Evolutionary conservation across 108 stramenopile species (phyloP).

Genomic region (Nitzschia sp.): DNA sequence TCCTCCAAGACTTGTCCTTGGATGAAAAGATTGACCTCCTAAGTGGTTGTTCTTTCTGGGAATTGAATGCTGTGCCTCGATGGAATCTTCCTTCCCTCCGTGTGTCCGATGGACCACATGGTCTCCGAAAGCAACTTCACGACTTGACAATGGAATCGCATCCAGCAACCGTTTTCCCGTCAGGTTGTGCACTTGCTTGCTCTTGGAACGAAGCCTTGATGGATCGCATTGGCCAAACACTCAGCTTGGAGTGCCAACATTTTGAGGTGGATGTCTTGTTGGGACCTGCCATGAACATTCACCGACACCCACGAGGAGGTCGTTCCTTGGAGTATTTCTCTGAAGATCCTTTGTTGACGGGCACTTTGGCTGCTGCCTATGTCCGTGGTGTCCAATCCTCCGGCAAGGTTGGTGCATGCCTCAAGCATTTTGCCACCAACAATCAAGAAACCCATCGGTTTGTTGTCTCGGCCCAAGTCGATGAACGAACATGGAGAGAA

Average conservation of each 20-base stretch:
- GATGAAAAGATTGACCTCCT: constrained; percentile 36
- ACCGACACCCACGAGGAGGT: constrained; percentile 58
- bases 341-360: constrained; percentile 71
- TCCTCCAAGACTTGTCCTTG: constrained; percentile 1
- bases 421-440: constrained; percentile 70
- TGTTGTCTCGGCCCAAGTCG: constrained; percentile 49
- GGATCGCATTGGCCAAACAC: constrained; percentile 32
- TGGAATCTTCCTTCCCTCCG: constrained; percentile 10
- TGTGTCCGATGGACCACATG: constrained; percentile 54
- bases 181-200: constrained; percentile 41
- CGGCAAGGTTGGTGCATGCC: constrained; percentile 49
- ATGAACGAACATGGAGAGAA: constrained; percentile 68
- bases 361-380: constrained; percentile 39
- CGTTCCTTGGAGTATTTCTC: constrained; percentile 69
- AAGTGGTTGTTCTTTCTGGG: constrained; percentile 41
- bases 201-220: constrained; percentile 36
- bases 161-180: constrained; percentile 58
- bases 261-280: constrained; percentile 43
- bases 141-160: constrained; percentile 32
- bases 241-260: constrained; percentile 39
- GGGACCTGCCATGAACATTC: constrained; percentile 67
- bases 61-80: background rate
- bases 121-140: constrained; percentile 46
- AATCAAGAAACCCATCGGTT: constrained; percentile 67
- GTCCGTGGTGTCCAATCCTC: constrained; percentile 52